Evolutionary conservation across 306 rosid genomes (phyloP), one percentile per base, ranked within the genome.

Genomic region (Cicer cuneatum): DNA sequence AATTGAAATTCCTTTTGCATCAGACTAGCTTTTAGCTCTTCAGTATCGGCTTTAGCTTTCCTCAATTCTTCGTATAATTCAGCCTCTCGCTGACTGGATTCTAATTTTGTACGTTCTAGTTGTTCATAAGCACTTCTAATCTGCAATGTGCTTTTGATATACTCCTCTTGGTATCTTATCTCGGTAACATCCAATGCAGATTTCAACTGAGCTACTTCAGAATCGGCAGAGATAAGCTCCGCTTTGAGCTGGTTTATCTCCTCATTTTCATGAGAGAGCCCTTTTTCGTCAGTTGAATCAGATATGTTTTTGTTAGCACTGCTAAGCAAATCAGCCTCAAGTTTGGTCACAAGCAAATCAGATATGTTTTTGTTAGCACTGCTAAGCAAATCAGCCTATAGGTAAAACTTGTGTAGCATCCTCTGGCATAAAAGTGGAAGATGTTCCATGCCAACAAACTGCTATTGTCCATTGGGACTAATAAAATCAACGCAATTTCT

Each of bases 111-210:
- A 33, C 12, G 82, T 67, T 91, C 97, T 21, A 89, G 69, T 57
- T 86, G 87, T 52, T 93, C 97, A 46, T 78, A 92, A 45, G 90
- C 92, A 70, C 83, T 84, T 79, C 92, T 76, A 63, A 87, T 85
- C 85, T 93, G 98, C 88, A 93, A 75, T 4, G 98, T 85, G 85
- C 89, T 84, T 38, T 83, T 96, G 77, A 89, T 86, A 58, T 82
- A 87, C 79, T 93, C 98, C 78, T 93, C 93, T 71, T 91, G 93
- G 90, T 86, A 89, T 72, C 92, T 77, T 43, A 66, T 63, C 88
- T 89, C 92, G 8, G 92, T 82, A 10, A 66, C 83, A 11, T 88
- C 92, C 60, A 88, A 54, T 10, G 98, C 90, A 73, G 92, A 82
- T 64, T 78, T 89, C 71, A 90, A 73, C 10, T 84, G 85, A 24